These are phyloP conservation scores for Afroboletus lepidellus DNA, from an alignment of 1,284 basidiomycete species.

Conservation along the genomic window DNA sequence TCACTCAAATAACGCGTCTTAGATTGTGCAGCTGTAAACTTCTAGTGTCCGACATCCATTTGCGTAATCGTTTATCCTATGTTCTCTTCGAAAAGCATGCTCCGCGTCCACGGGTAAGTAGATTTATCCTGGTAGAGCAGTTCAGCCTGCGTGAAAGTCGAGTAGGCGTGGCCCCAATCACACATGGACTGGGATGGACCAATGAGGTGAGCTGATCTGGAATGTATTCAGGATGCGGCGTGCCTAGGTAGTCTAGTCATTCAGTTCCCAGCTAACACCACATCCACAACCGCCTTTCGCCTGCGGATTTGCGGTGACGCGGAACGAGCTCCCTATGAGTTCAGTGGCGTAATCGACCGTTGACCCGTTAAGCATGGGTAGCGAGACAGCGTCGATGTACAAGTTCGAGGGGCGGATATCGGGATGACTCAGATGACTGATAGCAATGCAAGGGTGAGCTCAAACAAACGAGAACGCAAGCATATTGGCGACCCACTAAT, in stretches of 20 bases:
- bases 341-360: slow-evolving; percentile 89
- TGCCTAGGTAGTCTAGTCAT: slow-evolving; percentile 24
- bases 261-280: slow-evolving; percentile 89
- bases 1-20: no score
- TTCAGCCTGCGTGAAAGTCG: neutral
- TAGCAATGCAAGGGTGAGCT: neutral
- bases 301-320: slow-evolving; percentile 79
- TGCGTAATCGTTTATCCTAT: no score
- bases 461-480: neutral
- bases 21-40: no score
- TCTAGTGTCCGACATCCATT: no score
- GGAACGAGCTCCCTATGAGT: slow-evolving; percentile 86
- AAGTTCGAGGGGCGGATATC: slow-evolving; percentile 68
- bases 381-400: slow-evolving; percentile 78
- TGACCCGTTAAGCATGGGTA: slow-evolving; percentile 77
- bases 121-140: no score
- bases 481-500: slow-evolving; percentile 61
- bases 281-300: slow-evolving; percentile 89
- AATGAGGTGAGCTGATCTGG: neutral
- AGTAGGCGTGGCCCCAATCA: neutral
- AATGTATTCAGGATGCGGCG: neutral
- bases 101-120: no score
- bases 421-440: slow-evolving; percentile 67
- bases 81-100: no score
- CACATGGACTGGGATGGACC: neutral